phyloP scores from a whole-genome alignment of 1,284 basidiomycete genomes.

The Pisolithus thermaeus region DNA sequence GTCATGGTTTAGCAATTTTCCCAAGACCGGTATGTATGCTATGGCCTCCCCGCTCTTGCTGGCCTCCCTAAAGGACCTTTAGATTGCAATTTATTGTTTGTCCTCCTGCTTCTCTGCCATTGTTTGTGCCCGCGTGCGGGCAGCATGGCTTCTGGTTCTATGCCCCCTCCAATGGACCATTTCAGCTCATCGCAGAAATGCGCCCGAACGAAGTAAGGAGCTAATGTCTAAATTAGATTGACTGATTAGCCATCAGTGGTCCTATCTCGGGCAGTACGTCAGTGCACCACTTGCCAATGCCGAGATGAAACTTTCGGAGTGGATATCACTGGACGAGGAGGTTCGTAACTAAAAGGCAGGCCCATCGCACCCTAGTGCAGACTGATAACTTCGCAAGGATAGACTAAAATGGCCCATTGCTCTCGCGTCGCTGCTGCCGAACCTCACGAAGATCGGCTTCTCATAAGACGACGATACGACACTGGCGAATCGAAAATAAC shows the following conservation, averaged over 20 bases:
- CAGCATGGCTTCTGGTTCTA: conserved; percentile 27
- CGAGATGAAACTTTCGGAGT: conserved; percentile 28
- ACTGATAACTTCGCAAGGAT: background rate
- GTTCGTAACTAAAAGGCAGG: conserved; percentile 1
- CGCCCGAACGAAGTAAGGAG: conserved; percentile 11
- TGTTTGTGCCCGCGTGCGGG: conserved; percentile 14
- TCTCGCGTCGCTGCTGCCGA: background rate
- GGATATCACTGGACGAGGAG: conserved; percentile 19
- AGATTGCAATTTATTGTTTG: conserved; percentile 8
- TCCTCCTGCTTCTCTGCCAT: conserved; percentile 21
- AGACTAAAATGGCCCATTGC: background rate
- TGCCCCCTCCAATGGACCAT: conserved; percentile 8
- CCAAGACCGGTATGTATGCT: background rate
- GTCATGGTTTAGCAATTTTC: background rate
- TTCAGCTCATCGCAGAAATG: conserved; percentile 24
- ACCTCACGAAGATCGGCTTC: conserved; percentile 3
- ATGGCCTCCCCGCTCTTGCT: background rate
- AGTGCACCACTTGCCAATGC: conserved; percentile 12
- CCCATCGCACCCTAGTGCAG: background rate
- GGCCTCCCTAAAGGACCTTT: background rate
- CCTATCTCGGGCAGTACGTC: conserved; percentile 23
- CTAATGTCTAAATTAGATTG: background rate
- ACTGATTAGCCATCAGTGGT: conserved; percentile 16
- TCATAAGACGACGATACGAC: conserved; percentile 23
- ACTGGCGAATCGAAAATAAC: conserved; percentile 24